Evolutionary conservation across 257 asterid species (phyloP).

Genomic region (Solanum pinnatisectum): DNA sequence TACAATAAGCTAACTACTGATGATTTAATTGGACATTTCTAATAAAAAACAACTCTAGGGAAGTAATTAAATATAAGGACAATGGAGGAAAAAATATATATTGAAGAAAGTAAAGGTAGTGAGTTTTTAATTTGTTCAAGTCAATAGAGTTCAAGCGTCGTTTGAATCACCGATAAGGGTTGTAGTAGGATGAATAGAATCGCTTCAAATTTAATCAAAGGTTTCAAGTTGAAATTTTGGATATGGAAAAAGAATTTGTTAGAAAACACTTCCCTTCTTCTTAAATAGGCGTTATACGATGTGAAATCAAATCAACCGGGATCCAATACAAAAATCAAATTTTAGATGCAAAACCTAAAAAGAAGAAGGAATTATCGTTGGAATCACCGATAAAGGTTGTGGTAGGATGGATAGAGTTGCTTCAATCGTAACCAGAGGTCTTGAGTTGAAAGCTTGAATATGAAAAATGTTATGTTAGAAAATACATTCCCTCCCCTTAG

Average conservation of each 20-base stretch:
- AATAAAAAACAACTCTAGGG: neutral
- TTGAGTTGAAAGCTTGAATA: neutral
- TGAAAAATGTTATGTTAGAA: neutral
- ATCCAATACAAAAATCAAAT: too few species aligned
- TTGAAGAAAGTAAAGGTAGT: neutral
- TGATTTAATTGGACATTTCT: neutral
- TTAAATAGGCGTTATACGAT: neutral
- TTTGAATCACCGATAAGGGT: neutral
- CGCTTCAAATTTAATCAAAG: too few species aligned
- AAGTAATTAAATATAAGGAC: neutral
- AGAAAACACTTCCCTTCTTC: too few species aligned
- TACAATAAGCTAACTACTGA: too few species aligned
- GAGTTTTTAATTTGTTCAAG: neutral
- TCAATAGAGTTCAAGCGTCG: neutral
- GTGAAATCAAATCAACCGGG: accelerated
- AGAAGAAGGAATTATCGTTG: neutral
- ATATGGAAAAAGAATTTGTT: too few species aligned
- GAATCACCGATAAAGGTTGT: neutral
- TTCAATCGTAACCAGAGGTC: accelerated
- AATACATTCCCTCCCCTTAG: neutral
- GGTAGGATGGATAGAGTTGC: neutral
- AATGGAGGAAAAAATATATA: neutral
- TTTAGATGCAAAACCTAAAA: neutral
- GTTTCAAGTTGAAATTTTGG: accelerated
- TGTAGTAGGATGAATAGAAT: neutral